Evolutionary conservation across 2,329 filamentous ascomycete genomes (phyloP).

Genomic region (Hypoxylon sp.): DNA sequence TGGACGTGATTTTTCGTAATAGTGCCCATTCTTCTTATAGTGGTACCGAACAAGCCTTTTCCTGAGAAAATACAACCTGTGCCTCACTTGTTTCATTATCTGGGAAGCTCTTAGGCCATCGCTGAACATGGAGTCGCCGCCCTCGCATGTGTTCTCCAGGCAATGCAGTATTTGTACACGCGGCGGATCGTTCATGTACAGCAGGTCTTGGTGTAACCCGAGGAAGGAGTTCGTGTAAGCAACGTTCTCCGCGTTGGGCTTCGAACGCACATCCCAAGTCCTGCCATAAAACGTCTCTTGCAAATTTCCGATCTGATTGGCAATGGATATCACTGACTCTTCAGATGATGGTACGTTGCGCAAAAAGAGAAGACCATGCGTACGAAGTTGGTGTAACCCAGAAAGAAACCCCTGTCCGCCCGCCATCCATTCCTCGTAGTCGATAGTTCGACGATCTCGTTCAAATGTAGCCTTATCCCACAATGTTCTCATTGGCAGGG

Average conservation of each 20-base stretch:
- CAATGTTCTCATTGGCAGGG: slow-evolving; percentile 1
- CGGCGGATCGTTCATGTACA: slow-evolving; percentile 86
- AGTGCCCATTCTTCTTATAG: slow-evolving; percentile 73
- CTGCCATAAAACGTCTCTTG: slow-evolving; percentile 92
- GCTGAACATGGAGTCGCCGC: slow-evolving; percentile 89
- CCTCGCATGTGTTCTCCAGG: slow-evolving; percentile 81
- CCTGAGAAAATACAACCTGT: slow-evolving; percentile 56
- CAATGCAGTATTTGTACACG: slow-evolving; percentile 92
- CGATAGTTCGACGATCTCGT: slow-evolving; percentile 66
- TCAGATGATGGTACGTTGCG: slow-evolving; percentile 79
- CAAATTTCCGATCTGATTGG: slow-evolving; percentile 80
- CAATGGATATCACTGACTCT: slow-evolving; percentile 76
- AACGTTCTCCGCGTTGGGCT: slow-evolving; percentile 89
- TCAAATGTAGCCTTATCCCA: slow-evolving; percentile 57
- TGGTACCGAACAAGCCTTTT: slow-evolving; percentile 67
- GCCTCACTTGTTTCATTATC: slow-evolving; percentile 53
- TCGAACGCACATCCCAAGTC: slow-evolving; percentile 90
- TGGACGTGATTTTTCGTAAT: slow-evolving; percentile 72
- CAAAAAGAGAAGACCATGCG: slow-evolving; percentile 83
- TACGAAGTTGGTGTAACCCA: slow-evolving; percentile 74
- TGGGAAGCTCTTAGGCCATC: slow-evolving; percentile 77
- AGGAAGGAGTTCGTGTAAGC: slow-evolving; percentile 88
- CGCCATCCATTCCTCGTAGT: slow-evolving; percentile 80
- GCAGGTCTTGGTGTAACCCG: slow-evolving; percentile 92
- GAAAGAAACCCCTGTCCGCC: slow-evolving; percentile 69